A percentile compares a stretch with the other conserved stretches of the same genome.
Evolutionary conservation across 1,139 yeast species (phyloP).

Genomic region (Arxiozyma bovina): DNA sequence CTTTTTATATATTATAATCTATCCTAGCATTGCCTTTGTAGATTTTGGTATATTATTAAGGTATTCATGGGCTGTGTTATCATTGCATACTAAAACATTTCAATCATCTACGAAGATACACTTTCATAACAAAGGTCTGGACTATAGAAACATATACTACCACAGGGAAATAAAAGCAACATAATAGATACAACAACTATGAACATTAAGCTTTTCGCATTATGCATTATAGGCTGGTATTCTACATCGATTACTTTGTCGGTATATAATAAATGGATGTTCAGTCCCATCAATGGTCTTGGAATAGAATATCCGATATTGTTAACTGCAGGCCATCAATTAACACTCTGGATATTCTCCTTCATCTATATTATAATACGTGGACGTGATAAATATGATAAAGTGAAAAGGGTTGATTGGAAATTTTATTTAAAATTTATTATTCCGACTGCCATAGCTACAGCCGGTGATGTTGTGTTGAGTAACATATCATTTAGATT

Average conservation of each 20-base stretch:
- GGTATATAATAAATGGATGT: slow-evolving; percentile 97
- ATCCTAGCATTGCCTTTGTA: too few species aligned
- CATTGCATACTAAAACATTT: too few species aligned
- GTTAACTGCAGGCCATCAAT: slow-evolving; percentile 78
- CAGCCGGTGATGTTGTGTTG: slow-evolving; percentile 89
- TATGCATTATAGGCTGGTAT: slow-evolving; percentile 39
- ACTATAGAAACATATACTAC: not conserved
- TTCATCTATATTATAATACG: slow-evolving; percentile 17
- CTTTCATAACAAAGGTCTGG: too few species aligned
- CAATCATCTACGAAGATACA: not conserved
- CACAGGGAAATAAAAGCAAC: not conserved
- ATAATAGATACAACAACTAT: not conserved
- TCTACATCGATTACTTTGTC: slow-evolving; percentile 63
- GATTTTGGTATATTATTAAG: too few species aligned
- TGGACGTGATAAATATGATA: slow-evolving; percentile 2
- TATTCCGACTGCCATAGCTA: slow-evolving; percentile 78
- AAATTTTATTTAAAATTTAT: slow-evolving; percentile 44
- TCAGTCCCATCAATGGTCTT: slow-evolving; percentile 52
- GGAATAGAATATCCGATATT: slow-evolving; percentile 76
- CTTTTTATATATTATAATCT: too few species aligned
- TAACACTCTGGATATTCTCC: slow-evolving; percentile 43
- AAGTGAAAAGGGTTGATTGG: slow-evolving; percentile 15
- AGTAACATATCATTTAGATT: slow-evolving; percentile 76
- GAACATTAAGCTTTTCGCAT: slow-evolving; percentile 6
- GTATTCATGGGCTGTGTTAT: not conserved